Base-by-base conservation (phyloP, 257 asterid species). In the Paulownia fortunei region DNA sequence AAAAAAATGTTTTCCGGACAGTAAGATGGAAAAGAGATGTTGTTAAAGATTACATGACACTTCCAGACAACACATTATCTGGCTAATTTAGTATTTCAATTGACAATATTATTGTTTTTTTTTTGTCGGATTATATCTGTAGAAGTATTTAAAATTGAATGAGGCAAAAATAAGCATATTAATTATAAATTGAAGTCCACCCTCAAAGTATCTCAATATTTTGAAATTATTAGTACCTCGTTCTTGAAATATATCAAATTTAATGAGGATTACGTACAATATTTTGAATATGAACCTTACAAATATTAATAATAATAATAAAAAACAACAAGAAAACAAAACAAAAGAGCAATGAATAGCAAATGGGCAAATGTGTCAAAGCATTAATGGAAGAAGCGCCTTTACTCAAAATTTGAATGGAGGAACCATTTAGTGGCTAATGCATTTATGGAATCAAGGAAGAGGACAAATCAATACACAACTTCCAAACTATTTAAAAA, bases 401-500 rank as follows among this genome's bases (percentile, higher is more conserved):
- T 70, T 27, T 13, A 49, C 46, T 61, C 69, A 79, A 79, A 74
- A 65, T 79, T 73, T 66, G 76, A 79, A 73, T 39, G 15, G 24
- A 16, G 18, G 75, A 51, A 16, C 32, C 63, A 73, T 67, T 27
- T 3, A 21, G 13, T 52, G n/a, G 58, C 10, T 74, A 46, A 60
- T 5, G n/a, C 37, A 36, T 16, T 49, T 49, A 21, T 4, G 30
- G 72, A 60, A 62, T 70, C 68, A 69, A 36, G 52, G 78, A 23
- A 47, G 52, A 62, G 69, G 78, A 72, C 82, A 78, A 72, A 71
- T 63, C 54, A 63, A 72, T 70, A 66, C 66, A 27, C 36, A 78
- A 61, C 74, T 49, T 36, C 74, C 56, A 72, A 56, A 69, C 11
- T 32, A 62, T 74, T 6, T 46, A 30, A 32, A 58, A 58, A 41